phyloP scores from a whole-genome alignment of 441 rosid genomes.

The Rhodomyrtus psidioides region DNA sequence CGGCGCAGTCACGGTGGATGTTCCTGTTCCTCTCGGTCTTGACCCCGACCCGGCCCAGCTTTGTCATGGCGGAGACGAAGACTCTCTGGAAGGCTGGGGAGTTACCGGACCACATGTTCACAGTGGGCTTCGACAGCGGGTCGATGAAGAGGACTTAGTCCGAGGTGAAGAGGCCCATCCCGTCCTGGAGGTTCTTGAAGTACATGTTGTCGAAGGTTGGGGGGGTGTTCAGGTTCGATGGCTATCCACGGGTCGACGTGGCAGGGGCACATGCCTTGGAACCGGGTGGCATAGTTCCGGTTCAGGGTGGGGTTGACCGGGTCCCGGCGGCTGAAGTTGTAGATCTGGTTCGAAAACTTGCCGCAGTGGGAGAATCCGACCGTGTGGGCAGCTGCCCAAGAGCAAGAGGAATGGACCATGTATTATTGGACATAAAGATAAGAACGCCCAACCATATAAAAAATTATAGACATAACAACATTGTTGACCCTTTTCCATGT shows the following conservation, averaged over 20 bases:
- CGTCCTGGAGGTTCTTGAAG: slow-evolving; percentile 59
- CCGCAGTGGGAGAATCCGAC: slow-evolving; percentile 81
- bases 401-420: neutral
- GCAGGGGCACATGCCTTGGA: slow-evolving; percentile 53
- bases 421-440: neutral
- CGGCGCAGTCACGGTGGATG: slow-evolving; percentile 55
- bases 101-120: slow-evolving; percentile 53
- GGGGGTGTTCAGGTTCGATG: slow-evolving; percentile 68
- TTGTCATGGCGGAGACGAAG: slow-evolving; percentile 55
- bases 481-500: neutral
- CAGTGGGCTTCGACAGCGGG: slow-evolving; percentile 46
- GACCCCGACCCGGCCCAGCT: slow-evolving; percentile 70
- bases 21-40: slow-evolving; percentile 54
- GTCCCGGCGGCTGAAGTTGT: slow-evolving; percentile 40
- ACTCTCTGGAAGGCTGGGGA: slow-evolving; percentile 42
- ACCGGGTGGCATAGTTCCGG: slow-evolving; percentile 39
- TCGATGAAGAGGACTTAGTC: slow-evolving; percentile 72
- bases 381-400: slow-evolving; percentile 64
- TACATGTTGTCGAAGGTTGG: slow-evolving; percentile 59
- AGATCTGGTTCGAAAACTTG: slow-evolving; percentile 49
- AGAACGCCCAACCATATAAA: neutral
- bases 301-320: slow-evolving; percentile 62
- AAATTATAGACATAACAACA: too few species aligned
- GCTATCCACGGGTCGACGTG: slow-evolving; percentile 63
- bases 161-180: slow-evolving; percentile 81